Base-by-base conservation (phyloP, 192 early-diverging fungal genomes). In the Kickxella alabastrina region DNA sequence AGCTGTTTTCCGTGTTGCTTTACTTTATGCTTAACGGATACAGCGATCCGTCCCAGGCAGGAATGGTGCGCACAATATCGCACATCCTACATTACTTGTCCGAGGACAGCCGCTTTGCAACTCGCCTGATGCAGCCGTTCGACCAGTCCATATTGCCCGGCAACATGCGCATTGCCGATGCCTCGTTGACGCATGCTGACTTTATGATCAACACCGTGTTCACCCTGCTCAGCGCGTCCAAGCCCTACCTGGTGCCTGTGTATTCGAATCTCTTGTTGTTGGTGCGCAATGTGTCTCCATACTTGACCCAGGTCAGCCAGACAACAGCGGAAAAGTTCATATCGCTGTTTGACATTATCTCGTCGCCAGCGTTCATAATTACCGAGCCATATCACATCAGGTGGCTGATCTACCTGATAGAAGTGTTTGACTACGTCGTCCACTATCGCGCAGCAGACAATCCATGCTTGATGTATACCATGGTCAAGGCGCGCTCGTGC, bases 361-460 rank as follows among this genome's bases (percentile, higher is more conserved):
- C 87, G 7, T 82, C 84, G 39, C 85, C 92, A 1, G 80, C 80
- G 23, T 93, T 91, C 57, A 63, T 96, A 35, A 73, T 93, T 17
- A 81, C 87, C 1, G 87, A 87, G 43, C 86, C 92, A 45, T 57
- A 67, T 40, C 89, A 96, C 48, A 85, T 92, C 49, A 78, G 78
- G 24, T 77, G 84, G 25, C 70, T 89, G 12, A 85, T 83, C 10
- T 90, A 86, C 52, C 51, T 92, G 21, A 57, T 94, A 5, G 92
- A 94, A 54, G 79, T 84, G 6, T 85, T 93, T 55, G 87, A 92
- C 57, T 87, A 85, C 42, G 76, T 92, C 25, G 74, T 93, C 10
- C 90, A 92, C 54, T 93, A 92, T 64, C 93, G 93, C 36, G 81
- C 82, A 36, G 54, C 44, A 66, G 91, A 88, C 32, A 96, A 96